Conservation (phyloP, 257 asterid genomes). For the Solanum lycopersicoides region DNA sequence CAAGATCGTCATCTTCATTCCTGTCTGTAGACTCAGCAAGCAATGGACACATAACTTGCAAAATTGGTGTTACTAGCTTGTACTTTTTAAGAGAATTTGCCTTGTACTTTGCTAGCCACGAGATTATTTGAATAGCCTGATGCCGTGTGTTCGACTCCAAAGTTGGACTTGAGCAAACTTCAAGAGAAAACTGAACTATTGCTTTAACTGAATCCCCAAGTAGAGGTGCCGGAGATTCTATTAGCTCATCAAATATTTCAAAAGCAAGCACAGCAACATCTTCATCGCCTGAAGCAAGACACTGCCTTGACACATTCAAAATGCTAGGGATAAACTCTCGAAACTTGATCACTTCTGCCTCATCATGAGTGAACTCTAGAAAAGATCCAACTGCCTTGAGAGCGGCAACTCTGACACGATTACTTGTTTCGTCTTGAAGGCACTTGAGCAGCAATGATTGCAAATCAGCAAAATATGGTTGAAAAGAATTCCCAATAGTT, state of each 20-base stretch:
- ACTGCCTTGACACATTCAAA: slow-evolving; percentile 85
- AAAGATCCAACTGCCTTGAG: slow-evolving; percentile 99
- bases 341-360: slow-evolving; percentile 78
- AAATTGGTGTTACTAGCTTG: slow-evolving; percentile 87
- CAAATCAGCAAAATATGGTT: slow-evolving; percentile 71
- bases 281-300: slow-evolving; percentile 97
- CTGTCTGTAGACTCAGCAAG: slow-evolving; percentile 73
- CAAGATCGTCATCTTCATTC: slow-evolving; percentile 88
- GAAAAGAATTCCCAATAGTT: slow-evolving; percentile 89
- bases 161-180: slow-evolving; percentile 78
- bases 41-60: slow-evolving; percentile 93
- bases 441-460: slow-evolving; percentile 85
- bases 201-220: slow-evolving; percentile 96
- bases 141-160: slow-evolving; percentile 87
- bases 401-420: slow-evolving; percentile 91
- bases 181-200: slow-evolving; percentile 94
- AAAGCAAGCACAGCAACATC: slow-evolving; percentile 92
- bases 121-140: slow-evolving; percentile 97
- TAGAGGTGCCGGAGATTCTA: slow-evolving; percentile 98
- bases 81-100: slow-evolving; percentile 86
- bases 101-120: slow-evolving; percentile 95
- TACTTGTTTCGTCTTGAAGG: slow-evolving; percentile 96
- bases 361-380: slow-evolving; percentile 89
- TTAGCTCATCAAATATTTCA: slow-evolving; percentile 97
- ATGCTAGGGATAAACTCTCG: slow-evolving; percentile 96